Percentiles rank a stretch among this genome's conserved stretches.
These are phyloP conservation scores for Penicillium carneum DNA, from an alignment of 2,329 filamentous ascomycete genomes.

Conservation along the genomic window DNA sequence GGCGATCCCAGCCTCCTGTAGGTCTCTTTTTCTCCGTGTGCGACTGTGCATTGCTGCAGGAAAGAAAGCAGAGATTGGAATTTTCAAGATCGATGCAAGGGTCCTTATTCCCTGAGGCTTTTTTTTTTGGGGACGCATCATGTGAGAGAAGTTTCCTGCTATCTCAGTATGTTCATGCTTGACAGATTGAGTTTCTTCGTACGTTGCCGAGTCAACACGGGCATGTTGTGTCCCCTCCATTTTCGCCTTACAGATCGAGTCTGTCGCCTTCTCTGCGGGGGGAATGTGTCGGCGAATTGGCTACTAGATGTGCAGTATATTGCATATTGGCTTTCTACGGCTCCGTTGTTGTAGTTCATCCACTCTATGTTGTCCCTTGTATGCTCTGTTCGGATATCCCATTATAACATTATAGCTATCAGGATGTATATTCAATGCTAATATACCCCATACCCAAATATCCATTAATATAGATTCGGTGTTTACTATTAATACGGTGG, in stretches of 20 bases:
- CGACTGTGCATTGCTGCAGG: constrained; percentile 19
- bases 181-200: constrained; percentile 9
- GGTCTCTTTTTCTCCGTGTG: constrained; percentile 31
- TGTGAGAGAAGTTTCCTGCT: background rate
- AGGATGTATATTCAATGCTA: background rate
- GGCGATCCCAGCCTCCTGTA: constrained; percentile 24
- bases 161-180: background rate
- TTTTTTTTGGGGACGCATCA: background rate
- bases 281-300: background rate
- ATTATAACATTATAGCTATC: background rate
- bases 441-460: no score
- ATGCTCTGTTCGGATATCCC: background rate
- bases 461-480: no score
- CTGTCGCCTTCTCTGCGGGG: background rate
- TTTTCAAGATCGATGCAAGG: constrained; percentile 20
- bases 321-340: background rate
- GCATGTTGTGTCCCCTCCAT: constrained; percentile 5
- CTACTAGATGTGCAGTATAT: background rate
- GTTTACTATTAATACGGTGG: background rate
- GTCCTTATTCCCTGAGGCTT: constrained; percentile 8
- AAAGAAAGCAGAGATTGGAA: constrained; percentile 14
- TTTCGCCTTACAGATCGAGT: constrained; percentile 4
- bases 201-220: constrained; percentile 20
- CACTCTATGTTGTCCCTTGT: background rate
- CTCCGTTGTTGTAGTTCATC: background rate